These are phyloP conservation scores for Venturia aucupariae DNA, from an alignment of 2,329 filamentous ascomycete genomes.

Conservation along the genomic window DNA sequence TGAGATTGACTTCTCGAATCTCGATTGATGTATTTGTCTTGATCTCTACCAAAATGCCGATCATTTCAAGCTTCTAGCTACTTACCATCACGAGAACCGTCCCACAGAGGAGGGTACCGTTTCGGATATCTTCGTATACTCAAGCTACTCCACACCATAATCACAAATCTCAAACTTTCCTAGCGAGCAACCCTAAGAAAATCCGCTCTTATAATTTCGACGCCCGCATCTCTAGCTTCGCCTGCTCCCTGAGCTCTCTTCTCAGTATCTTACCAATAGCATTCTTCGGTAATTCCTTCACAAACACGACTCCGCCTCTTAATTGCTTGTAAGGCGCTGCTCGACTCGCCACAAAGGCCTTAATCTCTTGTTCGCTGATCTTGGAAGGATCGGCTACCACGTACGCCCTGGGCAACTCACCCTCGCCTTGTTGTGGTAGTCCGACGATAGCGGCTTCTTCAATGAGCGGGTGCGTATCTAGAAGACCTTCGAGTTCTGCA, in stretches of 20 bases:
- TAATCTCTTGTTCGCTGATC: constrained; percentile 21
- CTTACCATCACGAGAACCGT: too few species aligned
- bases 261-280: constrained; percentile 28
- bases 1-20: too few species aligned
- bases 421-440: constrained; percentile 17
- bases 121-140: too few species aligned
- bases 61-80: too few species aligned
- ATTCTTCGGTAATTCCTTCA: constrained; percentile 26
- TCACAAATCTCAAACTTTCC: too few species aligned
- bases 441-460: constrained; percentile 40
- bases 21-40: too few species aligned
- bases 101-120: too few species aligned
- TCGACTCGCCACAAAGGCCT: constrained; percentile 22
- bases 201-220: constrained; percentile 10
- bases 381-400: constrained; percentile 26
- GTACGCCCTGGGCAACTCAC: constrained; percentile 34
- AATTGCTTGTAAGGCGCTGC: constrained; percentile 32
- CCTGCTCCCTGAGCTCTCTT: constrained; percentile 22
- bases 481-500: constrained; percentile 38
- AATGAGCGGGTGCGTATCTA: constrained; percentile 33
- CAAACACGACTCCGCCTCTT: constrained; percentile 23
- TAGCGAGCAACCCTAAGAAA: too few species aligned
- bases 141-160: too few species aligned
- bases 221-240: constrained; percentile 20
- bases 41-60: too few species aligned